phyloP scores from a whole-genome alignment of 352 stramenopile genomes.

The Phytopythium delawarense region DNA sequence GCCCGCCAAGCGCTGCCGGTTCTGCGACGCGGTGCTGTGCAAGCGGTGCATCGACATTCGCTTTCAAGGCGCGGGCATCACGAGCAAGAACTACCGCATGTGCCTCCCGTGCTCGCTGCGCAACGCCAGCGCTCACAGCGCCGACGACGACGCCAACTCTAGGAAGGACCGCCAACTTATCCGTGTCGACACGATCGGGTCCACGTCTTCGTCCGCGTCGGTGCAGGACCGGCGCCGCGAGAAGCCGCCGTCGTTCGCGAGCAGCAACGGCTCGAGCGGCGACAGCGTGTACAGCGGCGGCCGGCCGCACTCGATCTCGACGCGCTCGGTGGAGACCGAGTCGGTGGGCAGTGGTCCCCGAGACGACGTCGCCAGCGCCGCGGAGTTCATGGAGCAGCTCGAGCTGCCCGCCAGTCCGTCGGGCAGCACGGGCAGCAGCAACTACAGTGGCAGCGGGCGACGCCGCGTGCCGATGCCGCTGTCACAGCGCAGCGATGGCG shows the following conservation, averaged over 20 bases:
- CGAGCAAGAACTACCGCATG: conserved; percentile 51
- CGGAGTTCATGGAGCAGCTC: conserved; percentile 10
- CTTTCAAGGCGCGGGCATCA: conserved; percentile 33
- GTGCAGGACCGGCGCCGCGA: neutral
- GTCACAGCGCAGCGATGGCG: conserved; percentile 9
- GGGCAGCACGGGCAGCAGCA: conserved; percentile 17
- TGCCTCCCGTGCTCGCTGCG: conserved; percentile 39
- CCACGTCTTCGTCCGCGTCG: neutral
- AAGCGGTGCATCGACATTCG: conserved; percentile 54
- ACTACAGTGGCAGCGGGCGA: conserved; percentile 10
- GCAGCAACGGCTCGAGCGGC: conserved; percentile 2
- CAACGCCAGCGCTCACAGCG: neutral
- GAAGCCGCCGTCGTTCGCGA: conserved; percentile 4
- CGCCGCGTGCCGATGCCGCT: neutral
- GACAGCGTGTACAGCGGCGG: conserved; percentile 20
- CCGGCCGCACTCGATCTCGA: conserved; percentile 23
- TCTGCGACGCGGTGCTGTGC: conserved; percentile 59
- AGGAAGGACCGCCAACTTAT: neutral
- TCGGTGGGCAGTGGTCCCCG: conserved; percentile 26
- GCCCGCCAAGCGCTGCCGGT: conserved; percentile 50
- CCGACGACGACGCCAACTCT: neutral
- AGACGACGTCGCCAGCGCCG: conserved; percentile 8
- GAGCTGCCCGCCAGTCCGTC: conserved; percentile 9
- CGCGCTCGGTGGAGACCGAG: conserved; percentile 23
- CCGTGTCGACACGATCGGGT: neutral